Percentiles rank a stretch among this genome's conserved stretches.
These are phyloP conservation scores for Dendrocalamus sinicus DNA, from an alignment of 176 grass and related monocot species.

Conservation along the genomic window DNA sequence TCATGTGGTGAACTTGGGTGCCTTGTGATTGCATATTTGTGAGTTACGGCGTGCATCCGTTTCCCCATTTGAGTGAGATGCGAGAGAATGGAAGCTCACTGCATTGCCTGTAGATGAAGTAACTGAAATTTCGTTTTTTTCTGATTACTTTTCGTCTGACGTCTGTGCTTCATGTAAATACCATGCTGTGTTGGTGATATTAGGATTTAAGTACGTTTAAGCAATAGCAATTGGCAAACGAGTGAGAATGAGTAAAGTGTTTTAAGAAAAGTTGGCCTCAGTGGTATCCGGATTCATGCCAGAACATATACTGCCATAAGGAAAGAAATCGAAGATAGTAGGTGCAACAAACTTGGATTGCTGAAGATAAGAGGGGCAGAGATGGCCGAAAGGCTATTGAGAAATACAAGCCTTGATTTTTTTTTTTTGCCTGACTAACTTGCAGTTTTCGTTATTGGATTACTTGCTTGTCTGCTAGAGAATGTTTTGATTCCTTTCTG, in stretches of 20 bases:
- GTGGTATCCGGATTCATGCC: background rate
- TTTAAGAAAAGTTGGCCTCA: background rate
- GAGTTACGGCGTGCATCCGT: background rate
- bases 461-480: conserved; percentile 18
- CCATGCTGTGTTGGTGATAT: background rate
- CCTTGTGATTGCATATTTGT: conserved; percentile 7
- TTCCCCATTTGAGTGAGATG: background rate
- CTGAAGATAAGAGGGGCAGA: background rate
- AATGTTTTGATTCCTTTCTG: conserved; percentile 16
- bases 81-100: background rate
- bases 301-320: background rate
- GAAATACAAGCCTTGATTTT: background rate
- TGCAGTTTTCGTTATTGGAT: background rate
- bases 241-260: background rate
- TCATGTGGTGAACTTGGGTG: conserved; percentile 19
- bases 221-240: background rate
- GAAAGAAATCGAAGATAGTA: background rate
- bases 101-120: conserved; percentile 22
- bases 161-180: conserved; percentile 7
- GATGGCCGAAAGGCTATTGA: background rate
- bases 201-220: background rate
- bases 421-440: background rate
- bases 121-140: background rate
- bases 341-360: background rate
- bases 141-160: conserved; percentile 1